Evolutionary conservation across 352 stramenopile species (phyloP), one percentile per base, ranked within the genome.

Genomic region (Globisporangium alternatum): DNA sequence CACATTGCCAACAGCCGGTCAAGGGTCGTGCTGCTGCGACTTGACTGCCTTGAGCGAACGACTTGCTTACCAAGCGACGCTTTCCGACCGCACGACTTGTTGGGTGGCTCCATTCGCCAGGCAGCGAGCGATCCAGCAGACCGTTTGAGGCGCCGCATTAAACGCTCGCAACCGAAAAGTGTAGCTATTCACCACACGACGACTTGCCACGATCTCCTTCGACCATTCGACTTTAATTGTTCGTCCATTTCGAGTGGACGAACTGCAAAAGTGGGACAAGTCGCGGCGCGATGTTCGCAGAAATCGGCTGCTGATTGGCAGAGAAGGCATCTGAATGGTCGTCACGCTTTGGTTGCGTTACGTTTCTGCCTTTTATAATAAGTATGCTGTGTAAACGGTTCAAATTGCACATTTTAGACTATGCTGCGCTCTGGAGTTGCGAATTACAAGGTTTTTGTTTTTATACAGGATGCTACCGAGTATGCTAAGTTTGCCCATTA

Each of bases 231-330:
- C 25, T 28, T 28, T 28, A 28, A 2, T 28, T 28, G 25, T 28
- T 1, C 33, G 47, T 33, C 49, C 49, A 25, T 21, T 39, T 56
- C 31, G 28, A 56, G 21, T 39, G 49, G 49, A 56, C 49, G 21
- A 8, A 31, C 25, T 54, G 12, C 4, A 17, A 31, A 35, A 22
- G 13, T 5, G 28, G 13, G 47, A 54, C 47, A 54, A n/a, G 47
- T 21, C 12, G 22, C 35, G 47, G 1, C 28, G 17, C 21, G 37
- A 10, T 19, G 49, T 39, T 56, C 17, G 28, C 28, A 8, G 25
- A 25, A 25, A 19, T 22, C 49, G 49, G 49, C 49, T 56, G 28
- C 49, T 56, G 28, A 56, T 25, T 56, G 15, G 49, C 28, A 39
- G 28, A 39, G 10, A 39, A 37, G 22, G 28, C 49, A 56, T 10